Base-by-base conservation (phyloP, 2,329 filamentous ascomycete genomes). In the Xylaria sp. region DNA sequence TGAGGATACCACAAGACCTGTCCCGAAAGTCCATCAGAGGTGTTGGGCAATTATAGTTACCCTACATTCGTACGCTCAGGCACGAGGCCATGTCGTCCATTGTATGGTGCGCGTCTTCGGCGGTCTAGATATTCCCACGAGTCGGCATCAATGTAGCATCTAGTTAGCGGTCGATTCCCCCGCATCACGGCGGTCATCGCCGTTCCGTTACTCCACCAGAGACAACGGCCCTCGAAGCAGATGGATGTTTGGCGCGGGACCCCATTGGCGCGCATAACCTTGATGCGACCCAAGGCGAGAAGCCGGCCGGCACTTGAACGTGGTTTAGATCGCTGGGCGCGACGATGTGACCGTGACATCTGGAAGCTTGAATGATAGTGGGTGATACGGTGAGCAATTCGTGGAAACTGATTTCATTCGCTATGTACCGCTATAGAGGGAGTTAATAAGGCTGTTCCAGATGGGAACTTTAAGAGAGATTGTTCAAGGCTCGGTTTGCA, bases 261-360 rank as follows among this genome's bases (percentile, higher is more conserved):
- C 23, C 20, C 11, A 68, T 68, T 68, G 63, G 66, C n/a, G 63
- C 66, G 66, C 58, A 56, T 66, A 62, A 63, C 10, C 15, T 17
- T 28, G 20, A 62, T 68, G 15, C 46, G 53, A 66, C 53, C 66
- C 53, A 44, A 64, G 46, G n/a, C 9, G 28, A 42, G 40, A 10
- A 38, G 44, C 38, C 36, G 63, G 46, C 36, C 46, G 44, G 49
- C 28, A 59, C 36, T 58, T 59, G n/a, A 15, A 28, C 59, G 15
- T 58, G 44, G 26, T 23, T 33, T 56, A 49, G 36, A 53, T 54
- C 26, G 33, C n/a, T n/a, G 20, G 17, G 10, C 57, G 51, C 10
- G 31, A 62, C 33, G 17, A 65, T 54, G 66, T 59, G 56, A 68
- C 62, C n/a, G n/a, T 57, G n/a, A 44, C 20, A 60, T 56, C 15